Conservation (phyloP, 176 grass and related monocot genomes). For the Dendrocalamus sinicus region DNA sequence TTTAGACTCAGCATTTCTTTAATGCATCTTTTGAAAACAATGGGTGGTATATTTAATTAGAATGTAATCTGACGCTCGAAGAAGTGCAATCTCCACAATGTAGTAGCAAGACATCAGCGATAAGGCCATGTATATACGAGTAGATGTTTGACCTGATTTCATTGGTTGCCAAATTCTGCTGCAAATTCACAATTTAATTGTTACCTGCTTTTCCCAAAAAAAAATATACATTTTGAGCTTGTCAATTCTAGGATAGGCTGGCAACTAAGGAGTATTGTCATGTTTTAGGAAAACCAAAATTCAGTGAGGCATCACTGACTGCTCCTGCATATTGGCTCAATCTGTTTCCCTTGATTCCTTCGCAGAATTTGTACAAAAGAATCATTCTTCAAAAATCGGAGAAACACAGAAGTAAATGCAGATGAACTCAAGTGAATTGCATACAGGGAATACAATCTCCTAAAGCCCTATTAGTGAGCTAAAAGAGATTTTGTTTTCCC, state of each 20-base stretch:
- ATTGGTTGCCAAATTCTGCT: too few species aligned
- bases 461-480: background rate
- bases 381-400: background rate
- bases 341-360: constrained; percentile 8
- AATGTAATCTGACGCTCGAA: too few species aligned
- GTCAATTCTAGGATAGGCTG: constrained; percentile 35
- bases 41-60: too few species aligned
- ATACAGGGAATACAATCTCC: background rate
- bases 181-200: background rate
- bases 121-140: too few species aligned
- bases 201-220: background rate
- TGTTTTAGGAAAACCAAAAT: constrained; percentile 27
- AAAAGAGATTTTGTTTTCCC: background rate
- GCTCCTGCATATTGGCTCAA: background rate
- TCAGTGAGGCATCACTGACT: background rate
- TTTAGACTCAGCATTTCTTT: background rate
- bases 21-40: too few species aligned
- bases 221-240: background rate
- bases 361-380: background rate
- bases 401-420: background rate
- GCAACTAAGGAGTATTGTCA: background rate
- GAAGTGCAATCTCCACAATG: too few species aligned
- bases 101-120: background rate
- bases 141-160: background rate
- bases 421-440: background rate